Evolutionary conservation across 2,329 filamentous ascomycete species (phyloP).

Genomic region (Fusarium devonianum): DNA sequence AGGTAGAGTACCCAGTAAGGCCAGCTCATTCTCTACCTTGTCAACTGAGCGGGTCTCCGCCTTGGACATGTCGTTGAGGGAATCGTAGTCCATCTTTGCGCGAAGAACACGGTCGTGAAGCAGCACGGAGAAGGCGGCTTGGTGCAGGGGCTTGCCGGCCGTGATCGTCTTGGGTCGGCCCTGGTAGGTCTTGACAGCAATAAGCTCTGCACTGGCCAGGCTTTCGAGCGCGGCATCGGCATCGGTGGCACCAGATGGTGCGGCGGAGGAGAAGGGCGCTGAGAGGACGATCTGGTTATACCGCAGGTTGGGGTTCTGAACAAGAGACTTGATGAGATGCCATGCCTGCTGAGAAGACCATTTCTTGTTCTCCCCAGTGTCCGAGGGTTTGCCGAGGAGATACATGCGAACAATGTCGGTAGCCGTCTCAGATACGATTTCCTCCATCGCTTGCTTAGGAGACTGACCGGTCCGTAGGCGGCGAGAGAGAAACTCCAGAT

Average conservation of each 20-base stretch:
- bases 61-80: slow-evolving; percentile 73
- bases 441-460: slow-evolving; percentile 79
- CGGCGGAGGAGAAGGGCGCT: slow-evolving; percentile 69
- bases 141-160: slow-evolving; percentile 86
- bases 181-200: slow-evolving; percentile 74
- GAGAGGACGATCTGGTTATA: slow-evolving; percentile 88
- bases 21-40: slow-evolving; percentile 80
- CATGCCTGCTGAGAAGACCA: slow-evolving; percentile 91
- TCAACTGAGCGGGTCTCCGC: slow-evolving; percentile 77
- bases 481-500: slow-evolving; percentile 92
- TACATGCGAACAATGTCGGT: slow-evolving; percentile 95
- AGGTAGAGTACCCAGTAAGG: slow-evolving; percentile 72
- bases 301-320: slow-evolving; percentile 70
- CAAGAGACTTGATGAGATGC: slow-evolving; percentile 82
- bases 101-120: slow-evolving; percentile 75
- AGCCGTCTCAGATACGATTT: slow-evolving; percentile 88
- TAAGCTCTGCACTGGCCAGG: slow-evolving; percentile 85
- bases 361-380: slow-evolving; percentile 59
- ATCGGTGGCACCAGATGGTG: slow-evolving; percentile 52
- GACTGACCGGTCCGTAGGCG: slow-evolving; percentile 87
- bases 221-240: slow-evolving; percentile 80
- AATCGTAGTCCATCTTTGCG: slow-evolving; percentile 75
- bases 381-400: slow-evolving; percentile 67
- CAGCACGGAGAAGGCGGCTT: slow-evolving; percentile 79
- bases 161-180: slow-evolving; percentile 81